Evolutionary conservation across 345 rosid species (phyloP), one percentile per base, ranked within the genome.

Genomic region (Populus pruinosa): DNA sequence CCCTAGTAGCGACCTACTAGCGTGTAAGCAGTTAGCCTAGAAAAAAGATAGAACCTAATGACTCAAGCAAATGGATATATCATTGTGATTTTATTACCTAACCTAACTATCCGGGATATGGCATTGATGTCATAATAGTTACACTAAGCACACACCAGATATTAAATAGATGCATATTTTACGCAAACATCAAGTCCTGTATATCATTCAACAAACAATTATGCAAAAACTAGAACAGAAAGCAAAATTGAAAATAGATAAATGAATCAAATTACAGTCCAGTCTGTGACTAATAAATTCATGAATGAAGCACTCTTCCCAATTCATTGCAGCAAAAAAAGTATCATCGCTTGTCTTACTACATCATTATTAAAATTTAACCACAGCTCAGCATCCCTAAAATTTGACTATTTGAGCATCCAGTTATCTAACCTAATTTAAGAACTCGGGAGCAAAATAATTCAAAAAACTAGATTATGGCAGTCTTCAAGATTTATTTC

Each of bases 1-100:
- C 59, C 64, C 85, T 74, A 69, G 31, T 21, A 74, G 38, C 75
- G 55, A 25, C 66, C 62, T 78, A 73, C 77, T 76, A 41, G 44
- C 41, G 27, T 74, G 77, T 79, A 74, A 44, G 56, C 43, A 56
- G 72, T 78, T 41, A 43, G 43, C 70, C 67, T 65, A 10, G 16
- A 44, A 14, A 50, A 38, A 71, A 59, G 64, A 59, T 20, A 67
- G 59, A 53, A 10, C 61, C 76, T 67, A 67, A 62, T 7, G 56
- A 78, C 75, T 53, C 63, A 20, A 61, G 69, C 61, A 73, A 50
- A 80, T 49, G 33, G 63, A 69, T 5, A 12, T 23, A 35, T 10
- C 8, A 69, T 43, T 18, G 23, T 43, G 16, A 17, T 35, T 33
- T 33, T 33, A 35, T 9, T 29, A 27, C 69, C 69, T 65, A 65